These are phyloP conservation scores for Vigna angularis DNA, from an alignment of 306 rosid species.

Conservation along the genomic window DNA sequence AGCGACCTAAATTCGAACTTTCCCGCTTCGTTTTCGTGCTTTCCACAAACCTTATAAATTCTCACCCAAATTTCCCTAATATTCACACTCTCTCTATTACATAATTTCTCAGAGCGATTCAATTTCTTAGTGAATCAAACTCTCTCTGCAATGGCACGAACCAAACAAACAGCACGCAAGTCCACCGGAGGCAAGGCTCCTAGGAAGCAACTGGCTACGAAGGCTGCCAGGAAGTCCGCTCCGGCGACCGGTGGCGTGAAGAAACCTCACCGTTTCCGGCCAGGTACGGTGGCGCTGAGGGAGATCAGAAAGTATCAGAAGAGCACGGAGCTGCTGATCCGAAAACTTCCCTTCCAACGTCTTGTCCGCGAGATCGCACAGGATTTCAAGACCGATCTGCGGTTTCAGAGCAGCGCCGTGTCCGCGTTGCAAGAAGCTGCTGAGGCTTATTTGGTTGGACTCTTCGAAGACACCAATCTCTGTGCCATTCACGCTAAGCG, in stretches of 20 bases:
- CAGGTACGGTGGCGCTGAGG: constrained; percentile 5
- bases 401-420: neutral
- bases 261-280: neutral
- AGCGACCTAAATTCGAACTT: no score
- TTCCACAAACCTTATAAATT: no score
- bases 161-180: neutral
- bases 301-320: constrained; percentile 6
- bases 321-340: neutral
- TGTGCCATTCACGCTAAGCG: constrained; percentile 7
- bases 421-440: neutral
- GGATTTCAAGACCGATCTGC: neutral
- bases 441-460: neutral
- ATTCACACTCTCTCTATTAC: no score
- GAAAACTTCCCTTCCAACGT: neutral
- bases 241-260: constrained; percentile 2
- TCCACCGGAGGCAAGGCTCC: constrained; percentile 12
- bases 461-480: neutral
- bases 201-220: neutral
- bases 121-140: no score
- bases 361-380: neutral
- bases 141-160: neutral
- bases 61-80: no score
- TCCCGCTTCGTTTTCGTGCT: no score
- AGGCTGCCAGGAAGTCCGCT: neutral
- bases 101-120: no score